These are phyloP conservation scores for Cercospora nicotianae DNA, from an alignment of 2,329 filamentous ascomycete genomes.

Conservation along the genomic window DNA sequence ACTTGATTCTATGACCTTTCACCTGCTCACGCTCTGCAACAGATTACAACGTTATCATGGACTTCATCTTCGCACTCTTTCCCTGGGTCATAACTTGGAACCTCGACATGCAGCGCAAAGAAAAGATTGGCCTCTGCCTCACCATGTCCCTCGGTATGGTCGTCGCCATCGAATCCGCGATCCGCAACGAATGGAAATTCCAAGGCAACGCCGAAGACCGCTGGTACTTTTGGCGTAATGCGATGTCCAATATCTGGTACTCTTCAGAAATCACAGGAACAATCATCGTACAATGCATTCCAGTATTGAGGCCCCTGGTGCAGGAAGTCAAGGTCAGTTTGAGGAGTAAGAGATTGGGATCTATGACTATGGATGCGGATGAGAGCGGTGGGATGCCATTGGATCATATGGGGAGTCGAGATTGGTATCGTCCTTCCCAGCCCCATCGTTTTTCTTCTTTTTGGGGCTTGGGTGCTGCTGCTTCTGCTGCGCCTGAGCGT, in stretches of 20 bases:
- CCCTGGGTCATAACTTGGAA: conserved; percentile 54
- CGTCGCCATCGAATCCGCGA: conserved; percentile 51
- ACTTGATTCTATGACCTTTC: not conserved
- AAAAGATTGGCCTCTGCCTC: conserved; percentile 53
- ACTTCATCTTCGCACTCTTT: conserved; percentile 53
- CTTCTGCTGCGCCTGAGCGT: not conserved
- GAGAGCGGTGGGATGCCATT: not conserved
- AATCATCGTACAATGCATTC: conserved; percentile 58
- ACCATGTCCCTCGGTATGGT: conserved; percentile 56
- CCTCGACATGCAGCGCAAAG: conserved; percentile 50
- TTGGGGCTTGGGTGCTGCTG: not conserved
- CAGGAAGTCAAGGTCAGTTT: conserved; percentile 45
- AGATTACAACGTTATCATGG: conserved; percentile 58
- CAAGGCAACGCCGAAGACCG: conserved; percentile 49
- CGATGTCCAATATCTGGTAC: conserved; percentile 51
- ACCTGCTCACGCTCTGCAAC: not conserved
- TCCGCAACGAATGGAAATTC: conserved; percentile 54
- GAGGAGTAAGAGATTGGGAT: conserved; percentile 39
- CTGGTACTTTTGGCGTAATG: conserved; percentile 53
- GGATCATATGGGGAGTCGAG: not conserved
- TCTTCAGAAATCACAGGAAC: conserved; percentile 56
- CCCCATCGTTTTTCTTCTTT: not conserved
- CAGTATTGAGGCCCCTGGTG: conserved; percentile 53
- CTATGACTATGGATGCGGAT: conserved; percentile 14
- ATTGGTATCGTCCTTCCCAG: conserved; percentile 2